A percentile compares a stretch with the other conserved stretches of the same genome.
phyloP scores from a whole-genome alignment of 2,329 filamentous ascomycete species.

The Scortechinia acanthostroma region DNA sequence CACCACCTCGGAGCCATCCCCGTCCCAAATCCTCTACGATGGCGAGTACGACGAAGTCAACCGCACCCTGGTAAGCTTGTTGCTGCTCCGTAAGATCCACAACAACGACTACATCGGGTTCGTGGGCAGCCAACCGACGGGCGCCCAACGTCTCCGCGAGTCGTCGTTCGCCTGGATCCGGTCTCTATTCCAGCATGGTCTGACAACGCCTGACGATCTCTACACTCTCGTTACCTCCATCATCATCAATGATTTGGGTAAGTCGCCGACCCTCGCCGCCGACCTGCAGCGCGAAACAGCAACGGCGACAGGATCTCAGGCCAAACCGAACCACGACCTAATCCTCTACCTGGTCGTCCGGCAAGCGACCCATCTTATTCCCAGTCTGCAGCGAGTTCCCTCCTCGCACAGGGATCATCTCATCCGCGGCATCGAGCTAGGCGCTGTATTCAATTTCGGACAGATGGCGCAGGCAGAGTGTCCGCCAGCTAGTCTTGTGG shows the following conservation, averaged over 20 bases:
- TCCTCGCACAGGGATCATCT: slow-evolving; percentile 13
- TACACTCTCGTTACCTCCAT: slow-evolving; percentile 20
- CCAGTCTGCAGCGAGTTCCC: slow-evolving; percentile 15
- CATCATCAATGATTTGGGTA: slow-evolving; percentile 26
- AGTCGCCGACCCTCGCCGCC: slow-evolving; percentile 18
- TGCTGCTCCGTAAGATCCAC: slow-evolving; percentile 24
- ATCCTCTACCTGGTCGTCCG: slow-evolving; percentile 17
- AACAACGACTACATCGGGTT: slow-evolving; percentile 21
- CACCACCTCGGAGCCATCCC: slow-evolving; percentile 7
- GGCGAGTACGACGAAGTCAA: slow-evolving; percentile 26
- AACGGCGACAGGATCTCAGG: slow-evolving; percentile 9
- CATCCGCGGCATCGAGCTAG: slow-evolving; percentile 20
- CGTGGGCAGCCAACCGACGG: slow-evolving; percentile 13
- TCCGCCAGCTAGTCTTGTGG: slow-evolving; percentile 16
- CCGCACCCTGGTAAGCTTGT: slow-evolving; percentile 23
- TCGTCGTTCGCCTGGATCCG: slow-evolving; percentile 18
- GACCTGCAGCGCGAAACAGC: too few relatives aligned
- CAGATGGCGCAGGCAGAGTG: slow-evolving; percentile 28
- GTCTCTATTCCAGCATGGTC: slow-evolving; percentile 10
- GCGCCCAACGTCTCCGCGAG: slow-evolving; percentile 11
- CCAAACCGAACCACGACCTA: slow-evolving; percentile 17
- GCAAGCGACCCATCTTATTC: slow-evolving; percentile 15
- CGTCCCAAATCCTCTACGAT: slow-evolving; percentile 17
- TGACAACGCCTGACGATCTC: slow-evolving; percentile 11
- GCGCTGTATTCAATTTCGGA: slow-evolving; percentile 23